These are phyloP conservation scores for Rhodotorula kratochvilovae DNA, from an alignment of 768 basidiomycete genomes.

Conservation along the genomic window DNA sequence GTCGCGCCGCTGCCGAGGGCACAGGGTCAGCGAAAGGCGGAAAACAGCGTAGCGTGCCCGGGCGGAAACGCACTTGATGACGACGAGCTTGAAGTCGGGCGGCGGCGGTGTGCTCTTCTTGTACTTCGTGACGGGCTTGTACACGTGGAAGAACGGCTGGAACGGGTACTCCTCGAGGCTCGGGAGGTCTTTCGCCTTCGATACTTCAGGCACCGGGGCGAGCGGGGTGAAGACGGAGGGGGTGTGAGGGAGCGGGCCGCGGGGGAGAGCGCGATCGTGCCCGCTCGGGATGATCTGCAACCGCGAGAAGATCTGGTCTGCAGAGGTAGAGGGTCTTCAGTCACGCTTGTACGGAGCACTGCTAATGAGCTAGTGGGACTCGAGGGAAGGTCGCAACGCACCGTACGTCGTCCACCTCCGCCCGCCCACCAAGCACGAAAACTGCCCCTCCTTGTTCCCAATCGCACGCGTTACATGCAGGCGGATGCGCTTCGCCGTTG, in stretches of 20 bases:
- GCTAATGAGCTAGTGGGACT: too few species aligned
- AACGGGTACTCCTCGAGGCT: constrained; percentile 57
- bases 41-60: background rate
- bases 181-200: constrained; percentile 18
- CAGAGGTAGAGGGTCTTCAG: background rate
- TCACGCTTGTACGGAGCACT: too few species aligned
- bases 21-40: background rate
- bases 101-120: constrained; percentile 68
- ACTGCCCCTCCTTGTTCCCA: constrained; percentile 4
- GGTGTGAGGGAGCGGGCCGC: constrained; percentile 45
- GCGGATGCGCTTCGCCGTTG: constrained; percentile 14
- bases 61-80: constrained; percentile 64
- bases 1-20: constrained; percentile 62
- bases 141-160: constrained; percentile 78
- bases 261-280: constrained; percentile 48
- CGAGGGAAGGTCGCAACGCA: too few species aligned
- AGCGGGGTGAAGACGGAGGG: constrained; percentile 44
- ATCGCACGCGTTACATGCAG: constrained; percentile 14
- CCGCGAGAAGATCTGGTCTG: constrained; percentile 65
- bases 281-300: constrained; percentile 71
- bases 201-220: constrained; percentile 6
- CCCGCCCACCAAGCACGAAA: constrained; percentile 17
- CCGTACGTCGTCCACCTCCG: constrained; percentile 37
- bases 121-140: constrained; percentile 83
- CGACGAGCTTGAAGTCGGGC: constrained; percentile 81